Evolutionary conservation across 257 asterid genomes (phyloP), one percentile per base, ranked within the genome.

Genomic region (Cynanchum wilfordii): DNA sequence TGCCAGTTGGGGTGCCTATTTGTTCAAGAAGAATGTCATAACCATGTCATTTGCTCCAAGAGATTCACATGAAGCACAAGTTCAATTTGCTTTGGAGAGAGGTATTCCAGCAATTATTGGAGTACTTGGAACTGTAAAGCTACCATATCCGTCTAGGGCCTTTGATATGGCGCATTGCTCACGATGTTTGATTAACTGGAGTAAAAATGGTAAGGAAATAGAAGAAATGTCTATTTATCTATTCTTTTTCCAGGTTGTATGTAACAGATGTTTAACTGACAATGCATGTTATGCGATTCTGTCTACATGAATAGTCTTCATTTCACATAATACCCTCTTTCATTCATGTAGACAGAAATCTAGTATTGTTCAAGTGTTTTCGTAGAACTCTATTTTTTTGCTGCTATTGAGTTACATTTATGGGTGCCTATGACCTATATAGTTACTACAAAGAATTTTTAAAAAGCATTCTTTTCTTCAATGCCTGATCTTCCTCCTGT

Each of bases 81-180:
- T 83, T 36, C 84, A 80, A 64, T 83, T 83, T 72, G 84, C 87
- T 59, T 64, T 83, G 51, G 87, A 83, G 66, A 80, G 87, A 58
- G 87, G 87, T 15, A 84, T 83, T 25, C 87, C 87, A 2, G 87
- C 87, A 27, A 75, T 83, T 12, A 83, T 83, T 73, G 87, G 85
- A 56, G 85, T 80, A 16, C 81, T 83, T 10, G 85, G 85, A 52
- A 80, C 87, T 59, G 63, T 83, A 54, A 80, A 78, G 75, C 78
- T 83, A 44, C 85, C 85, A 66, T 83, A 78, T 74, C 85, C 87
- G 30, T 66, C 83, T 15, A 65, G 87, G 25, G 85, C 85, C 57
- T 83, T 80, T 63, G 87, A 83, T 69, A 80, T 83, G 87, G 87
- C 84, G 30, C 87, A 83, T 30, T 83, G 87, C 65, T 83, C 87